These are phyloP conservation scores for Diphasiastrum complanatum DNA, from an alignment of 83 land plant species.

Conservation along the genomic window DNA sequence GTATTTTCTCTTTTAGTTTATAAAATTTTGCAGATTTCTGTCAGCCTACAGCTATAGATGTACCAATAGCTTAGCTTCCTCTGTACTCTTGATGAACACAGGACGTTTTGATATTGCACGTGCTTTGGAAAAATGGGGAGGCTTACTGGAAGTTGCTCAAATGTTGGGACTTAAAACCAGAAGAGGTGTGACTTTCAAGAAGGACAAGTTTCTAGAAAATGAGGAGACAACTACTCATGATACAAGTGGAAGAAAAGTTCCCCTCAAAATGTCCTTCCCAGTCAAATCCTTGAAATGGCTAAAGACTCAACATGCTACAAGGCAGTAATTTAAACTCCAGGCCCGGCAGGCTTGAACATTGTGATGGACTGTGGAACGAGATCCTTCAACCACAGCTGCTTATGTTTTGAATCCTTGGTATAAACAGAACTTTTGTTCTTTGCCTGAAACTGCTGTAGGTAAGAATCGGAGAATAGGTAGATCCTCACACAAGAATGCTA, in stretches of 20 bases:
- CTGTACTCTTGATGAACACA: constrained; percentile 6
- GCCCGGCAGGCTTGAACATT: too few species aligned
- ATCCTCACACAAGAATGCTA: too few species aligned
- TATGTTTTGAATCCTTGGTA: too few species aligned
- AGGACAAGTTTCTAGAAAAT: background rate
- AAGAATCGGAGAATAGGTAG: too few species aligned
- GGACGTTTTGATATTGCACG: constrained; percentile 78
- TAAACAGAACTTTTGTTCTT: too few species aligned
- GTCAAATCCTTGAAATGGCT: constrained; percentile 19
- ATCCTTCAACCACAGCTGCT: too few species aligned
- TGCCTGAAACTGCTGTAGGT: too few species aligned
- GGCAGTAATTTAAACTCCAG: too few species aligned
- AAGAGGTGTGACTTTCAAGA: background rate
- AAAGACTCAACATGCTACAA: constrained; percentile 13
- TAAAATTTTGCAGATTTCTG: background rate
- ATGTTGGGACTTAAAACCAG: constrained; percentile 38
- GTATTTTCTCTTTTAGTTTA: background rate
- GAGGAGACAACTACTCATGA: constrained; percentile 2
- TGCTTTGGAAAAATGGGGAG: constrained; percentile 76
- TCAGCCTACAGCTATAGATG: background rate
- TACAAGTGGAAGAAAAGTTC: constrained; percentile 2
- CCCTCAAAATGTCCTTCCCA: constrained; percentile 14
- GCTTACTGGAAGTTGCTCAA: constrained; percentile 51
- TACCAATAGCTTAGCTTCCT: background rate
- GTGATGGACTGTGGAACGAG: too few species aligned